A percentile compares a stretch with the other conserved stretches of the same genome.
phyloP scores from a whole-genome alignment of 352 stramenopile species.

The Globisporangium radiosum region DNA sequence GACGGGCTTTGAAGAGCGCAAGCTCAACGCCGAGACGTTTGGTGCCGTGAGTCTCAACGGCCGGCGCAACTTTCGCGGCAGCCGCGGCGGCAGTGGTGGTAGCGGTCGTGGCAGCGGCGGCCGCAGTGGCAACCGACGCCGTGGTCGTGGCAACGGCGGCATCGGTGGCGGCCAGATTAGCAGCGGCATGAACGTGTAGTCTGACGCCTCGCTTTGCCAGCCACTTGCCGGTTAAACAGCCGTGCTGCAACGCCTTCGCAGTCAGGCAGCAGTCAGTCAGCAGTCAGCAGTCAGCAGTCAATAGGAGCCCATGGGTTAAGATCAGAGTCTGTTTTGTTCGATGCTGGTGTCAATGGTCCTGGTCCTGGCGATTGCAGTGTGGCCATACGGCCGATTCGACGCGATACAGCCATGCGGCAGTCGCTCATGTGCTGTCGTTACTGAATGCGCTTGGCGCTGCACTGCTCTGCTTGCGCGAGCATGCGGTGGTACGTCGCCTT shows the following conservation, averaged over 20 bases:
- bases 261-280: not conserved
- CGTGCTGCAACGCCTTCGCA: no score
- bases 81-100: slow-evolving; percentile 23
- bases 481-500: not conserved
- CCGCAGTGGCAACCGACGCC: slow-evolving; percentile 7
- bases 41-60: slow-evolving; percentile 82
- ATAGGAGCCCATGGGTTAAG: no score
- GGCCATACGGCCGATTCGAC: no score
- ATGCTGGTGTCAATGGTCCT: no score
- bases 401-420: no score
- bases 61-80: slow-evolving; percentile 68
- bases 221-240: not conserved
- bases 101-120: slow-evolving; percentile 28
- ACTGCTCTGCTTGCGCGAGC: not conserved
- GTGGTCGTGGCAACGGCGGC: slow-evolving; percentile 25
- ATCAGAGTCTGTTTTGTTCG: no score
- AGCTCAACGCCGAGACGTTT: slow-evolving; percentile 88
- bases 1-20: slow-evolving; percentile 69
- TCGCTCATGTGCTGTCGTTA: no score
- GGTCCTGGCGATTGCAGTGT: no score
- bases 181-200: slow-evolving; percentile 11
- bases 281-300: no score
- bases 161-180: slow-evolving; percentile 12
- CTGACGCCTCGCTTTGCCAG: not conserved
- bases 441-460: not conserved